Percentiles rank a stretch among this genome's conserved stretches.
Evolutionary conservation across 2,329 filamentous ascomycete genomes (phyloP).

Genomic region (Zymoseptoria ardabiliae): DNA sequence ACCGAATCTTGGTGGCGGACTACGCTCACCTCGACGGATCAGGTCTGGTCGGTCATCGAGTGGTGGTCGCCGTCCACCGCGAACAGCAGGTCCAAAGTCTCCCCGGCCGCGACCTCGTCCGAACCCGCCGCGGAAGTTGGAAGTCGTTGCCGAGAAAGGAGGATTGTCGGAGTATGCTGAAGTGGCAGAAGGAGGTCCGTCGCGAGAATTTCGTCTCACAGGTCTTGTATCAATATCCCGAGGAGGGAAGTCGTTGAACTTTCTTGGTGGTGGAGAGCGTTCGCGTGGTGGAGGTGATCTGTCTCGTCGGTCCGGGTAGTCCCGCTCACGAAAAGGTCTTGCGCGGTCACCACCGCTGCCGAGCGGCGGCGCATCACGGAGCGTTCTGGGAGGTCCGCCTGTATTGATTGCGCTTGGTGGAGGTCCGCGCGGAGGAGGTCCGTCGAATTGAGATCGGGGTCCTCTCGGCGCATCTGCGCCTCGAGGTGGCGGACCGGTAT

Average conservation of each 20-base stretch:
- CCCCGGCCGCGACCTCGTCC: slow-evolving; percentile 41
- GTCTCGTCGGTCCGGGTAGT: slow-evolving; percentile 46
- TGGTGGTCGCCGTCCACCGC: slow-evolving; percentile 39
- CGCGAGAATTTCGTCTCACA: slow-evolving; percentile 60
- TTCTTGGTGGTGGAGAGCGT: slow-evolving; percentile 54
- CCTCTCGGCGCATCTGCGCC: slow-evolving; percentile 64
- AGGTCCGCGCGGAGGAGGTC: slow-evolving; percentile 33
- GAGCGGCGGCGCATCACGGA: slow-evolving; percentile 52
- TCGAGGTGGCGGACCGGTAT: slow-evolving; percentile 18
- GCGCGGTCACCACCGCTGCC: slow-evolving; percentile 51
- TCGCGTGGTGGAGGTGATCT: slow-evolving; percentile 56
- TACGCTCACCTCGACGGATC: slow-evolving; percentile 45
- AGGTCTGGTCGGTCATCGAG: slow-evolving; percentile 45
- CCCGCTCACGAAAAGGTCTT: slow-evolving; percentile 46
- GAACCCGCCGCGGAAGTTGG: slow-evolving; percentile 35
- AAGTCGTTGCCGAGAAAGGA: slow-evolving; percentile 47
- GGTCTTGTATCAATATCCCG: slow-evolving; percentile 60
- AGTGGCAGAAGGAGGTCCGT: slow-evolving; percentile 64
- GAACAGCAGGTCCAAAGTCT: slow-evolving; percentile 12
- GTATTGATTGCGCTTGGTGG: slow-evolving; percentile 50
- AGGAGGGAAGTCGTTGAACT: slow-evolving; percentile 48
- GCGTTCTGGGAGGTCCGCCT: slow-evolving; percentile 34
- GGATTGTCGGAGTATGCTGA: slow-evolving; percentile 63
- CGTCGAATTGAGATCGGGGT: slow-evolving; percentile 70
- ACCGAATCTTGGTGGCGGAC: slow-evolving; percentile 48